Evolutionary conservation across 208 protist species (phyloP).

Genomic region (Trypanosoma rangeli): DNA sequence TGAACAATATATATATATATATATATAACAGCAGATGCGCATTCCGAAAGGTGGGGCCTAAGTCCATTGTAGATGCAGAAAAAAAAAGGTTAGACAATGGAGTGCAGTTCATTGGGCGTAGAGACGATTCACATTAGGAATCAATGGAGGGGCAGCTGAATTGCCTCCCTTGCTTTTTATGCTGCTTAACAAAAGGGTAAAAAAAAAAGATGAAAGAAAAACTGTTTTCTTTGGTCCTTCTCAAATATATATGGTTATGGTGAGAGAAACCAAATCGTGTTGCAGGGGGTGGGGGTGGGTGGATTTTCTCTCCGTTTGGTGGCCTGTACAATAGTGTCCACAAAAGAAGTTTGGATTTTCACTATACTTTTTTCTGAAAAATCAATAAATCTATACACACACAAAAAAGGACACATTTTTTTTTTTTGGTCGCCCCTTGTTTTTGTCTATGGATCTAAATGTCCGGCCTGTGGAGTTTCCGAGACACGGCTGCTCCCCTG

Average conservation of each 20-base stretch:
- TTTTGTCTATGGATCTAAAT: conserved; percentile 22
- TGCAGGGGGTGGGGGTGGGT: too few relatives aligned
- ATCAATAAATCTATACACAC: not conserved
- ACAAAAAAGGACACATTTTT: not conserved
- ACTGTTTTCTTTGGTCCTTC: not conserved
- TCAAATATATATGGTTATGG: not conserved
- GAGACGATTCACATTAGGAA: not conserved
- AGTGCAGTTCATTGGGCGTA: not conserved
- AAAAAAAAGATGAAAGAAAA: not conserved
- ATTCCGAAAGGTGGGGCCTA: not conserved
- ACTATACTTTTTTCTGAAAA: not conserved
- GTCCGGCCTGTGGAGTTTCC: conserved; percentile 75
- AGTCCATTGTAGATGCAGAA: not conserved
- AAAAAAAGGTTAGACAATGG: not conserved
- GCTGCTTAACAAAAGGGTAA: not conserved
- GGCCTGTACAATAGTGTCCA: not conserved
- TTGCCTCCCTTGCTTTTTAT: not conserved
- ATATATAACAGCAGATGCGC: not conserved
- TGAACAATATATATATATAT: not conserved
- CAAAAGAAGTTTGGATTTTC: not conserved
- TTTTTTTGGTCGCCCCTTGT: not conserved
- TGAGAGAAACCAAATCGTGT: not conserved
- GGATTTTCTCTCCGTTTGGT: not conserved
- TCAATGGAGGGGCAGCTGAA: not conserved
- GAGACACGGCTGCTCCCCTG: conserved; percentile 24